Conservation (phyloP, 1,284 basidiomycete genomes). For the Pisolithus thermaeus region DNA sequence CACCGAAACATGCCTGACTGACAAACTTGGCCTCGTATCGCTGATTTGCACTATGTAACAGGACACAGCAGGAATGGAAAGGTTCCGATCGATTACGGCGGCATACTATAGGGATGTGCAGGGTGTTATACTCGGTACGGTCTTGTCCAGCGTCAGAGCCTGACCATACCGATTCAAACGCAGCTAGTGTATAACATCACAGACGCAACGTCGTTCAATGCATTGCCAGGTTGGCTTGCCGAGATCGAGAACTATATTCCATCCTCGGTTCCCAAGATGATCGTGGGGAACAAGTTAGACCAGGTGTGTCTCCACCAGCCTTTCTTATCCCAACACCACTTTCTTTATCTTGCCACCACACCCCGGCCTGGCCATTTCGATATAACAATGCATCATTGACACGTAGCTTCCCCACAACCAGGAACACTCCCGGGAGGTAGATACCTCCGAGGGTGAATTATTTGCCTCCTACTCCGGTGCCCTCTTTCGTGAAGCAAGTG, state of each 20-base stretch:
- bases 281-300: slow-evolving; percentile 95
- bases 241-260: slow-evolving; percentile 94
- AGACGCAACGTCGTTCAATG: slow-evolving; percentile 86
- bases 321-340: neutral
- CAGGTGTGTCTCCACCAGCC: slow-evolving; percentile 48
- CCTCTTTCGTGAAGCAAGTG: slow-evolving; percentile 83
- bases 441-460: slow-evolving; percentile 69
- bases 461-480: slow-evolving; percentile 82
- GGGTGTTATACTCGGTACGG: slow-evolving; percentile 82
- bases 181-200: slow-evolving; percentile 87
- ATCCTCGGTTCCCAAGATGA: slow-evolving; percentile 85
- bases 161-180: neutral
- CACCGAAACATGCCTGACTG: slow-evolving; percentile 9
- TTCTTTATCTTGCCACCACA: neutral
- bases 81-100: slow-evolving; percentile 87
- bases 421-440: slow-evolving; percentile 88
- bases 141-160: slow-evolving; percentile 2
- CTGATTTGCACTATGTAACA: slow-evolving; percentile 25
- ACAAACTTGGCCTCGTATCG: neutral
- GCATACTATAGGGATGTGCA: slow-evolving; percentile 93
- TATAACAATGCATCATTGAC: neutral
- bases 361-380: neutral
- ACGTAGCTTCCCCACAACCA: slow-evolving; percentile 23
- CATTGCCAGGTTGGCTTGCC: slow-evolving; percentile 87
- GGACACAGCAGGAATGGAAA: slow-evolving; percentile 91